These are phyloP conservation scores for Acephala macrosclerotiorum DNA, from an alignment of 2,329 filamentous ascomycete genomes.

Conservation along the genomic window DNA sequence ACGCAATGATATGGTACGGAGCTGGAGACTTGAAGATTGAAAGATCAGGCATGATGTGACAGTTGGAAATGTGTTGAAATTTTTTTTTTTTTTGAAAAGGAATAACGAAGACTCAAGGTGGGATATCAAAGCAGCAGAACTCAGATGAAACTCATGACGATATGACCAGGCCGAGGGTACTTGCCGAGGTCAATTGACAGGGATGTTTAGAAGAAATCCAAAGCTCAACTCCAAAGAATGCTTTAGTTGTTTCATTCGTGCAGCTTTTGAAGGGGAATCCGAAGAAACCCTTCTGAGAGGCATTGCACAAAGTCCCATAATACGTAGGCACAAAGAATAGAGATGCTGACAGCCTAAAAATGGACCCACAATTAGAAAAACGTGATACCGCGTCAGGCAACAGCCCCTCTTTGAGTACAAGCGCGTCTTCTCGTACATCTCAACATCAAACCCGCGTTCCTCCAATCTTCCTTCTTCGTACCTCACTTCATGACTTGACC, in stretches of 20 bases:
- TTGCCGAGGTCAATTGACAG: background rate
- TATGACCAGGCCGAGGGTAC: background rate
- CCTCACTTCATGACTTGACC: constrained; percentile 20
- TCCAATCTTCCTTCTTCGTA: constrained; percentile 6
- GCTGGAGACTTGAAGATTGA: constrained; percentile 64
- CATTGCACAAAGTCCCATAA: background rate
- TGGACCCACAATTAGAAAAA: background rate
- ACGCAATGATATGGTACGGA: constrained; percentile 81
- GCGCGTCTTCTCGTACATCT: background rate
- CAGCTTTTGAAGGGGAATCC: too few relatives aligned
- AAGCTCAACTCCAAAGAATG: background rate
- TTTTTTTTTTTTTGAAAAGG: too few relatives aligned
- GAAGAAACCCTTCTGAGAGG: background rate
- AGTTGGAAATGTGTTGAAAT: background rate
- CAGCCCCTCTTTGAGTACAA: background rate
- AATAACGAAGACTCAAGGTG: background rate
- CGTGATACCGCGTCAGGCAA: constrained; percentile 2
- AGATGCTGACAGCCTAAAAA: background rate
- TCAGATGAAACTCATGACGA: background rate
- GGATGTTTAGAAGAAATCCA: background rate
- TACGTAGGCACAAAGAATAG: background rate
- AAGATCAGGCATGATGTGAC: constrained; percentile 44
- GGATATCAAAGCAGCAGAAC: background rate
- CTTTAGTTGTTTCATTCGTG: background rate
- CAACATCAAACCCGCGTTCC: too few relatives aligned